These are phyloP conservation scores for Rugosomyces carneus DNA, from an alignment of 1,284 basidiomycete species.

Conservation along the genomic window DNA sequence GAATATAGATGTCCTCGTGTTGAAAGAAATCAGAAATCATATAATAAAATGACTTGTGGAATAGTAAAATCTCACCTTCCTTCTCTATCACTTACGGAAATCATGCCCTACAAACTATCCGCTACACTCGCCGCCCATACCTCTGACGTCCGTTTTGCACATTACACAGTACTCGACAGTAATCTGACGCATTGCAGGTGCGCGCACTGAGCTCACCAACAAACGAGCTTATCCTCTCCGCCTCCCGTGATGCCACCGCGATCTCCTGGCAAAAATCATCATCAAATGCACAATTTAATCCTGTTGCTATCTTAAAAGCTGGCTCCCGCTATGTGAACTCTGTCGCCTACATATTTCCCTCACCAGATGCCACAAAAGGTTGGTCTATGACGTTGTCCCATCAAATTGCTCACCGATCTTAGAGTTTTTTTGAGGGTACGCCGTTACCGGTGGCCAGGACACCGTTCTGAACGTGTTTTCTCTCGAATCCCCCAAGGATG, in stretches of 20 bases:
- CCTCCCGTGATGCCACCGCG: slow-evolving; percentile 85
- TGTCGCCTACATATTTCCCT: slow-evolving; percentile 68
- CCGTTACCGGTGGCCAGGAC: slow-evolving; percentile 82
- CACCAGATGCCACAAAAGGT: slow-evolving; percentile 66
- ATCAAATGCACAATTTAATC: slow-evolving; percentile 43
- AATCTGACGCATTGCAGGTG: slow-evolving; percentile 45
- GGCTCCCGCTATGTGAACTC: slow-evolving; percentile 80
- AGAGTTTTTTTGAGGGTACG: slow-evolving; percentile 55
- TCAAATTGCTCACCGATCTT: slow-evolving; percentile 14
- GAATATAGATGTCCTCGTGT: neutral
- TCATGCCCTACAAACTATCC: slow-evolving; percentile 84
- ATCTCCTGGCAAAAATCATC: slow-evolving; percentile 74
- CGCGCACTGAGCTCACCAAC: slow-evolving; percentile 68
- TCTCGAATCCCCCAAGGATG: slow-evolving; percentile 50
- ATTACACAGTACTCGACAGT: slow-evolving; percentile 4
- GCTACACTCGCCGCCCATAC: slow-evolving; percentile 68
- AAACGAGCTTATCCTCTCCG: slow-evolving; percentile 73
- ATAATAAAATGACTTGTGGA: too few relatives aligned
- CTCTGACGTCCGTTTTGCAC: slow-evolving; percentile 56
- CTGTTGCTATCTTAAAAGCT: slow-evolving; percentile 53
- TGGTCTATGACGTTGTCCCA: slow-evolving; percentile 19
- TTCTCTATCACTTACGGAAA: neutral
- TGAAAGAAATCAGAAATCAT: too few relatives aligned
- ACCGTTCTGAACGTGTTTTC: slow-evolving; percentile 78
- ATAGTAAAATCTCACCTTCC: neutral